Percentiles rank a stretch among this genome's conserved stretches.
Conservation (phyloP, 345 rosid genomes). For the Citrus mangshanensis region DNA sequence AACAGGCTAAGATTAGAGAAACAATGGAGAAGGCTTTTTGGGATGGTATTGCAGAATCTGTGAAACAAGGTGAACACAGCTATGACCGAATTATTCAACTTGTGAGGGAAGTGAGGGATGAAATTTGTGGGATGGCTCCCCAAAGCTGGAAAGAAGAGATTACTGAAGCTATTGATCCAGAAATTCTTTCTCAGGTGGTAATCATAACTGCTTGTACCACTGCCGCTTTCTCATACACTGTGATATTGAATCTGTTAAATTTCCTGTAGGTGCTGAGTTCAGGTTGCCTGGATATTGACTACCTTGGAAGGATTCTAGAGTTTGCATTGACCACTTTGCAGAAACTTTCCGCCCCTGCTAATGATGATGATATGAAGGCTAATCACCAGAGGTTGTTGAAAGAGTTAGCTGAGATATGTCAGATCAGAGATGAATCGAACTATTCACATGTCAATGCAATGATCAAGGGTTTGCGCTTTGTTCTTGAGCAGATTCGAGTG, state of each 20-base stretch:
- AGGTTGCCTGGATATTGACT: conserved; percentile 64
- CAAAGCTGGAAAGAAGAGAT: conserved; percentile 78
- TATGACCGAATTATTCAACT: conserved; percentile 67
- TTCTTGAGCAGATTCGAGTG: conserved; percentile 88
- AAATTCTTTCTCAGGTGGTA: conserved; percentile 72
- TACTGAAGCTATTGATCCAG: conserved; percentile 64
- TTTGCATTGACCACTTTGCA: conserved; percentile 70
- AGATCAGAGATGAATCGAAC: conserved; percentile 41
- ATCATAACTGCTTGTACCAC: neutral
- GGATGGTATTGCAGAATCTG: conserved; percentile 72
- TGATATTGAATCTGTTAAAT: neutral
- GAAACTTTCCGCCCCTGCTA: conserved; percentile 77
- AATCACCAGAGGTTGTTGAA: conserved; percentile 46
- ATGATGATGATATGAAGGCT: conserved; percentile 58
- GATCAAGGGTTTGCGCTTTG: conserved; percentile 78
- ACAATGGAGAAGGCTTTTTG: conserved; percentile 91
- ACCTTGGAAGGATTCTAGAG: conserved; percentile 72
- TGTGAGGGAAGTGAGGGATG: conserved; percentile 88
- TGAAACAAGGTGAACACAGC: conserved; percentile 56
- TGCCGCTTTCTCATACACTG: neutral
- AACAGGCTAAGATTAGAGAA: conserved; percentile 65
- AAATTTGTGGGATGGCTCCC: conserved; percentile 79
- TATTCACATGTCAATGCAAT: conserved; percentile 53
- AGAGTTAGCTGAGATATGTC: conserved; percentile 59
- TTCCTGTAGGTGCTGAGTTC: conserved; percentile 59